A percentile compares a stretch with the other conserved stretches of the same genome.
These are phyloP conservation scores for Lanmaoa rubissima DNA, from an alignment of 768 basidiomycete genomes.

Conservation along the genomic window DNA sequence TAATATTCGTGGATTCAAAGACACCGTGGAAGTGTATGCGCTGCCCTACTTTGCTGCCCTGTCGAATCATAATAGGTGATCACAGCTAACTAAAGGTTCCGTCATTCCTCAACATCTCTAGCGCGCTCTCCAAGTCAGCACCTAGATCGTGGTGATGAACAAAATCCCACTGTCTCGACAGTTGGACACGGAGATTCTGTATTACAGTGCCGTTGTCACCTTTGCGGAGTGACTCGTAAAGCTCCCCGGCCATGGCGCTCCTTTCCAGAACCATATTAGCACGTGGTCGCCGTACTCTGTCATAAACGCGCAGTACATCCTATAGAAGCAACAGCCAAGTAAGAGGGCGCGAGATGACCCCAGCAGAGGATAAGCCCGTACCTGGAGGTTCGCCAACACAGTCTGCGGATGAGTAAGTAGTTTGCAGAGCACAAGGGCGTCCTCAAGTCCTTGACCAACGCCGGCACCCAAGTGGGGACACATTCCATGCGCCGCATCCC, in stretches of 20 bases:
- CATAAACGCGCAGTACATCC: slow-evolving; percentile 48
- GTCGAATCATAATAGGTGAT: background rate
- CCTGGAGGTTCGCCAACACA: slow-evolving; percentile 40
- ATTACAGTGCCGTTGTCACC: slow-evolving; percentile 27
- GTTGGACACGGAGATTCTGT: slow-evolving; percentile 33
- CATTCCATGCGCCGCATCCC: slow-evolving; percentile 62
- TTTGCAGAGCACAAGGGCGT: slow-evolving; percentile 45
- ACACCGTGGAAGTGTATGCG: no score
- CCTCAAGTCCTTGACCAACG: slow-evolving; percentile 60
- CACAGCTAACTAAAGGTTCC: background rate
- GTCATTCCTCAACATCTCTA: slow-evolving; percentile 19
- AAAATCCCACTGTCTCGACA: slow-evolving; percentile 43
- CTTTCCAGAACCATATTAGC: slow-evolving; percentile 47
- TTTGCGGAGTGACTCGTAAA: slow-evolving; percentile 37
- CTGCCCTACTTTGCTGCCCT: background rate
- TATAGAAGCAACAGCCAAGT: slow-evolving; percentile 17
- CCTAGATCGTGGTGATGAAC: slow-evolving; percentile 51
- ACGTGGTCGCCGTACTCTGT: slow-evolving; percentile 43
- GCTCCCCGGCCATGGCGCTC: slow-evolving; percentile 42
- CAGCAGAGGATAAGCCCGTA: slow-evolving; percentile 17
- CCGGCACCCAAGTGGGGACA: slow-evolving; percentile 57
- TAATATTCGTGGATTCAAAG: background rate
- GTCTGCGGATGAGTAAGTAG: slow-evolving; percentile 46
- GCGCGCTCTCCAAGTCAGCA: slow-evolving; percentile 37
- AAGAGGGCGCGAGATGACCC: background rate